These are phyloP conservation scores for Aureobasidium sp. DNA, from an alignment of 2,329 filamentous ascomycete species.

Conservation along the genomic window DNA sequence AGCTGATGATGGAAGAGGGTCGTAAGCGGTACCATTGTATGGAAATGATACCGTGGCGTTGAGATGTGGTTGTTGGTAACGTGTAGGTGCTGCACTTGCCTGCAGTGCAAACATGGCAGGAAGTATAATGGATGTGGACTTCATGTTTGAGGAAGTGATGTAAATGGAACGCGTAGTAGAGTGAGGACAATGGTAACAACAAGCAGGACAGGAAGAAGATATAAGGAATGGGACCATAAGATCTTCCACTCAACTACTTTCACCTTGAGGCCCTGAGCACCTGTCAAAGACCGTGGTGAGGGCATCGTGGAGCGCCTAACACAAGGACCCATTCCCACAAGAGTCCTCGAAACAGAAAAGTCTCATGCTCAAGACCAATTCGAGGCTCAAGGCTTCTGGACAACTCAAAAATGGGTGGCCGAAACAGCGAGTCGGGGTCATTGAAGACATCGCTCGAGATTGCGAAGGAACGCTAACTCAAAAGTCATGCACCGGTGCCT, in stretches of 20 bases:
- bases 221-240: neutral
- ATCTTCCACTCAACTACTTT: neutral
- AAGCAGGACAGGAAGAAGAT: neutral
- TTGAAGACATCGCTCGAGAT: neutral
- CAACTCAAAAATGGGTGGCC: neutral
- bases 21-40: neutral
- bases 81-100: neutral
- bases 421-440: neutral
- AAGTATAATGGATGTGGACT: neutral
- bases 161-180: neutral
- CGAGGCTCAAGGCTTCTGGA: neutral
- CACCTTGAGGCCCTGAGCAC: neutral
- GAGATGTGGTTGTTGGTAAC: neutral
- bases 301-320: slow-evolving; percentile 8
- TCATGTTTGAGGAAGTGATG: neutral
- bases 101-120: neutral
- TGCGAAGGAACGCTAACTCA: neutral
- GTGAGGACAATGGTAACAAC: neutral
- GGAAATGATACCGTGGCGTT: neutral
- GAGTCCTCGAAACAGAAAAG: neutral
- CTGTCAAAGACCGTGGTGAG: neutral
- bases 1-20: neutral
- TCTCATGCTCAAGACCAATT: slow-evolving; percentile 2
- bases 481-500: neutral
- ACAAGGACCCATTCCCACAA: neutral